A percentile compares a stretch with the other conserved stretches of the same genome.
These are phyloP conservation scores for Violaceomyces palustris DNA, from an alignment of 1,284 basidiomycete species.

Conservation along the genomic window DNA sequence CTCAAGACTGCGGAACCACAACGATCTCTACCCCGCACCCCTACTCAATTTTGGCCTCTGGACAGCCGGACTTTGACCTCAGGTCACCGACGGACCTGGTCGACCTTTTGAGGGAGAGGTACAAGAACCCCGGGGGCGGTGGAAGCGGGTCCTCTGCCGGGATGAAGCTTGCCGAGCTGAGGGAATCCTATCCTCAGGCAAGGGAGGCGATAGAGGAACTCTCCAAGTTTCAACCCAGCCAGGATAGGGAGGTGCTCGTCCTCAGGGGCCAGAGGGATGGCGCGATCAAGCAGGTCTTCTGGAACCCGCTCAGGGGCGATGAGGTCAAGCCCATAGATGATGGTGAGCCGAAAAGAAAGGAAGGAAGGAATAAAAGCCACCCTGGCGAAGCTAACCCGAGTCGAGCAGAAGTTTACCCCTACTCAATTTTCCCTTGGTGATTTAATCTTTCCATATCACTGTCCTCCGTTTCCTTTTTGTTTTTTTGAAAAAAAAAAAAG, in stretches of 20 bases:
- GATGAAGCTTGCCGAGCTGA: conserved; percentile 73
- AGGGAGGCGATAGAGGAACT: conserved; percentile 44
- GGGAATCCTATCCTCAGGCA: conserved; percentile 84
- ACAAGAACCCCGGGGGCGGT: conserved; percentile 28
- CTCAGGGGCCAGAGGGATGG: conserved; percentile 77
- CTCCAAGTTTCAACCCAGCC: conserved; percentile 54
- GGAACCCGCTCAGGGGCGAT: conserved; percentile 76
- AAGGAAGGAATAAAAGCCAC: not conserved
- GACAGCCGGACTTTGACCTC: conserved; percentile 77
- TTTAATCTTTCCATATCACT: not conserved
- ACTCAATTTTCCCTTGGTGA: not conserved
- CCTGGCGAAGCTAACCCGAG: too few relatives aligned
- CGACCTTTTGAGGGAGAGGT: conserved; percentile 61
- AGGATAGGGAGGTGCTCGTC: conserved; percentile 79
- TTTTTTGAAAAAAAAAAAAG: conserved; percentile 55
- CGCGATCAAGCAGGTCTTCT: conserved; percentile 69
- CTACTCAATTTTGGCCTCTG: conserved; percentile 1
- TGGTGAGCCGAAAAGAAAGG: conserved; percentile 63
- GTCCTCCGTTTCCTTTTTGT: not conserved
- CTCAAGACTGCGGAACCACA: too few relatives aligned
- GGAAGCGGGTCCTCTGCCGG: conserved; percentile 55
- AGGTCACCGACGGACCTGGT: conserved; percentile 74
- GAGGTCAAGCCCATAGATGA: conserved; percentile 72
- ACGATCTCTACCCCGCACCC: conserved; percentile 3
- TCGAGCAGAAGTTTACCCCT: too few relatives aligned